Evolutionary conservation across 208 protist species (phyloP).

Genomic region (Trypanosoma vivax): DNA sequence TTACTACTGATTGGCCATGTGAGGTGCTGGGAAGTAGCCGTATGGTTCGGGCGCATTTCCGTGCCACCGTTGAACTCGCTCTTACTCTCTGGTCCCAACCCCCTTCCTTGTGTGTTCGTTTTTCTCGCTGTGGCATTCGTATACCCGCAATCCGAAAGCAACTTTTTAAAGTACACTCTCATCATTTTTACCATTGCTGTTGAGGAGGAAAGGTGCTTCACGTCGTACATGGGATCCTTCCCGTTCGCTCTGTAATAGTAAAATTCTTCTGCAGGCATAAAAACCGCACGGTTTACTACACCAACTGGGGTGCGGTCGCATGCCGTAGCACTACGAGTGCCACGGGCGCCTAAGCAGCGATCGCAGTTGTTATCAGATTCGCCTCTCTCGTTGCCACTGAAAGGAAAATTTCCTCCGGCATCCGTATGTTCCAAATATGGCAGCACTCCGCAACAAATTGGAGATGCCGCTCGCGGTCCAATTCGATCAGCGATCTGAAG

Average conservation of each 20-base stretch:
- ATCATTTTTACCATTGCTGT: slow-evolving; percentile 50
- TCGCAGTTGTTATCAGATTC: no score
- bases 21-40: no score
- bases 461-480: slow-evolving; percentile 57
- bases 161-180: slow-evolving; percentile 56
- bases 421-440: slow-evolving; percentile 34
- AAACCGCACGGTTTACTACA: slow-evolving; percentile 57
- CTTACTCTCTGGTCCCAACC: no score
- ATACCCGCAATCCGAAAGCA: slow-evolving; percentile 68
- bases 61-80: no score
- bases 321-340: no score
- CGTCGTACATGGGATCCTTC: slow-evolving; percentile 56
- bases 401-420: slow-evolving; percentile 64
- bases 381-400: not conserved
- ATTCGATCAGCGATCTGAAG: slow-evolving; percentile 39
- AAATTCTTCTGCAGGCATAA: slow-evolving; percentile 41
- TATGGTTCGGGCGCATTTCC: no score
- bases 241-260: slow-evolving; percentile 63
- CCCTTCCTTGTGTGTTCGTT: no score
- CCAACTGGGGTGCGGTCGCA: no score
- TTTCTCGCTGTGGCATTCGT: slow-evolving; percentile 15
- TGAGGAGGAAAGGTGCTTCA: slow-evolving; percentile 46
- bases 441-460: slow-evolving; percentile 82
- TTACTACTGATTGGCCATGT: no score
- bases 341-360: no score